Conservation (phyloP, 192 early-diverging fungal species). For the Backusella psychrophila region DNA sequence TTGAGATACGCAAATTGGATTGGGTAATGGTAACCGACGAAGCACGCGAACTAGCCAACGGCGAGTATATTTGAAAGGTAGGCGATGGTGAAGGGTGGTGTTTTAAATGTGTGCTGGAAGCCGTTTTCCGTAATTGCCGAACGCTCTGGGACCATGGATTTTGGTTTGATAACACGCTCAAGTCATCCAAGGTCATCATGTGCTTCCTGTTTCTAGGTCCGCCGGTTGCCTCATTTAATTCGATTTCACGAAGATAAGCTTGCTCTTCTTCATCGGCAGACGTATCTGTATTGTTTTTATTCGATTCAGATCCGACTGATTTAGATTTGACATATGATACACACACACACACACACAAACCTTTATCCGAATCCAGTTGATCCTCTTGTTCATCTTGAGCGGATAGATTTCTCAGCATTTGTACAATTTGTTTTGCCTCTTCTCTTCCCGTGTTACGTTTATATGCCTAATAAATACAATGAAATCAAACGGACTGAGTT, state of each 20-base stretch:
- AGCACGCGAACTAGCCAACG: neutral
- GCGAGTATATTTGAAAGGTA: neutral
- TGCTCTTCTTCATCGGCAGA: conserved; percentile 32
- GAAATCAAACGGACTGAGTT: neutral
- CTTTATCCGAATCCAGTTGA: conserved; percentile 2
- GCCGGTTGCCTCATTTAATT: conserved; percentile 6
- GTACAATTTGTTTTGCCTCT: conserved; percentile 29
- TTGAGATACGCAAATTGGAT: neutral
- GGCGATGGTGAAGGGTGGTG: neutral
- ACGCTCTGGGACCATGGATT: neutral
- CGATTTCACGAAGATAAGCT: conserved; percentile 32
- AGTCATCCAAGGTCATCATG: conserved; percentile 2
- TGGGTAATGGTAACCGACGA: conserved; percentile 7
- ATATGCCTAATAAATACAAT: conserved; percentile 19
- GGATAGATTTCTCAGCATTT: conserved; percentile 25
- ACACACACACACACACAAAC: neutral
- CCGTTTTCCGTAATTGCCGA: neutral
- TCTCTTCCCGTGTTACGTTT: neutral
- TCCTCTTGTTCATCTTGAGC: conserved; percentile 17
- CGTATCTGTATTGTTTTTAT: neutral
- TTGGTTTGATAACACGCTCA: neutral
- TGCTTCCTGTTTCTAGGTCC: neutral
- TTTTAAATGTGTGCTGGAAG: neutral
- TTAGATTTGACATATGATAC: neutral
- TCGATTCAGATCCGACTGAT: neutral